A percentile compares a stretch with the other conserved stretches of the same genome.
phyloP scores from a whole-genome alignment of 169 alveolate species.

The Miamiensis avidus region DNA sequence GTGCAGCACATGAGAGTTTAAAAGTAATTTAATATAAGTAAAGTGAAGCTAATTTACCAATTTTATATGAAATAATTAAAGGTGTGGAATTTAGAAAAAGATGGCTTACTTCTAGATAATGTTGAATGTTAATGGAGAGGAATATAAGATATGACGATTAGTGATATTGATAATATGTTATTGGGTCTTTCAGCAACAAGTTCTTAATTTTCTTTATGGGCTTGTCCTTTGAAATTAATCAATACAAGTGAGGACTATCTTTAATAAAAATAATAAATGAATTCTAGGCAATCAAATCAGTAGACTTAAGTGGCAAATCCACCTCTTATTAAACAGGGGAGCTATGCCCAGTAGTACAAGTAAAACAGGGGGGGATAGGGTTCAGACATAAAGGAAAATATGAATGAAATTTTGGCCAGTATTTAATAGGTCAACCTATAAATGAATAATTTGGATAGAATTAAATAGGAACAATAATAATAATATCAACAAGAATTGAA shows the following conservation, averaged over 20 bases:
- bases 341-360: neutral
- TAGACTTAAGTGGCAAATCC: neutral
- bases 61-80: neutral
- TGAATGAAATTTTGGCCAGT: neutral
- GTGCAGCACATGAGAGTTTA: slow-evolving; percentile 59
- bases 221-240: slow-evolving; percentile 22
- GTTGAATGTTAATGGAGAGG: slow-evolving; percentile 54
- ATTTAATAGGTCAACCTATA: neutral
- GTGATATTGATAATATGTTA: slow-evolving; percentile 20
- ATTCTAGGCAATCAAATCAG: neutral
- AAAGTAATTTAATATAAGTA: neutral
- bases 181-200: slow-evolving; percentile 18
- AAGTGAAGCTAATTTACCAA: neutral
- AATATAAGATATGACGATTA: slow-evolving; percentile 33
- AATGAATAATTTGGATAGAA: neutral
- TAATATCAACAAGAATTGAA: neutral
- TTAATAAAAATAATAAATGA: neutral
- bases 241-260: neutral
- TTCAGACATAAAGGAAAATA: neutral
- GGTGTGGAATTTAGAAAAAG: slow-evolving; percentile 53
- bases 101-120: slow-evolving; percentile 26
- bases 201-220: slow-evolving; percentile 16
- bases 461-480: neutral
- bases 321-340: neutral
- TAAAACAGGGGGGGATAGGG: neutral